Evolutionary conservation across 331 rosid species (phyloP), one percentile per base, ranked within the genome.

Genomic region (Prunus yedoensis): DNA sequence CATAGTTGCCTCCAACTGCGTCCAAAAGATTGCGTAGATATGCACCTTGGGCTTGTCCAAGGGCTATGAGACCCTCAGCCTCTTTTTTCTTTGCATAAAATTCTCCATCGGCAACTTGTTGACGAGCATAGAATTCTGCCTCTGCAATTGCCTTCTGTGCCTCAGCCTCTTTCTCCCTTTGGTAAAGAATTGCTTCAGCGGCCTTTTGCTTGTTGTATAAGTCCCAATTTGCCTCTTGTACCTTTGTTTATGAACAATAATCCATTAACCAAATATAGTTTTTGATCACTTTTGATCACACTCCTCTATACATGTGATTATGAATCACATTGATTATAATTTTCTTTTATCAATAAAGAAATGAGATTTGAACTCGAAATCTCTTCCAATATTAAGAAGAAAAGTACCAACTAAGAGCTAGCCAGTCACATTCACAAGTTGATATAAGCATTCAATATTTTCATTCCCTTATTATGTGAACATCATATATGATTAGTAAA

Each of bases 191-290:
- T 1, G 97, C 91, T 58, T 89, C 97, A 0, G 97, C 87, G 0
- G 50, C 85, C 59, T 82, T 82, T 56, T 88, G 91, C 41, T 86
- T 85, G 81, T 77, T 79, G 84, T 89, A 83, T 10, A 86, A 74
- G 21, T 35, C 84, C 89, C 88, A 86, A 28, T 88, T 88, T 0
- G 95, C 93, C 68, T 89, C 90, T 70, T 88, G 97, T 8, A 87
- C 94, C 91, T 87, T 62, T 57, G 16, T 11, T 20, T 1, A 10
- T 57, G 30, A 57, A 57, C 63, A 21, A 38, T 38, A 38, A 38
- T 38, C 43, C 43, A 38, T 38, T 38, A 38, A 38, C 32, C 4
- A 30, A 30, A 30, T 3, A 30, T 30, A 30, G 32, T 0, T 30
- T 30, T 30, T 28, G 32, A 28, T 28, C 32, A 25, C 27, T 25